A percentile compares a stretch with the other conserved stretches of the same genome.
Conservation (phyloP, 495 filamentous ascomycete species). For the Aspergillus affinis region DNA sequence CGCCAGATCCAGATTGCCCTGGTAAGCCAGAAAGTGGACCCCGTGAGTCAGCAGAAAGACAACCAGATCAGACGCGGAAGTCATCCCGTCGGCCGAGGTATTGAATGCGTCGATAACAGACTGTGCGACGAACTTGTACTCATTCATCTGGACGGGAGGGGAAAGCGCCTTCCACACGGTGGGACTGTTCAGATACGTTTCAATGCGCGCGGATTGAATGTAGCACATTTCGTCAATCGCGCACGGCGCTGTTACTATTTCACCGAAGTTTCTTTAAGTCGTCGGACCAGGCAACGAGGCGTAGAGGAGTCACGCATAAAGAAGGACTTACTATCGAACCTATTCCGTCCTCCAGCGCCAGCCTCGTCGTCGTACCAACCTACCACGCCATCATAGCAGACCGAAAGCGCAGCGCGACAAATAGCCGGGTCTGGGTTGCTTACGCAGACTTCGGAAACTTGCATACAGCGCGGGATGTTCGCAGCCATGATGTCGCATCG, state of each 20-base stretch:
- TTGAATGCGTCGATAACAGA: conserved; percentile 28
- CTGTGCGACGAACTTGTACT: conserved; percentile 24
- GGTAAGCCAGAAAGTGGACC: conserved; percentile 44
- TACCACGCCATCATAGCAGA: conserved; percentile 35
- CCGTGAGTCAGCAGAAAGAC: conserved; percentile 33
- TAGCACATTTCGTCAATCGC: conserved; percentile 41
- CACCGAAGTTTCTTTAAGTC: too few species aligned
- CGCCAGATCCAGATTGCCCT: conserved; percentile 46
- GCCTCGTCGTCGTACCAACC: conserved; percentile 37
- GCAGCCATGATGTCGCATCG: conserved; percentile 44
- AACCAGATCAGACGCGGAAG: conserved; percentile 25
- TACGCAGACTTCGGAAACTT: conserved; percentile 31
- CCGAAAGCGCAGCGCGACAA: conserved; percentile 25
- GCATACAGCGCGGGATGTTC: conserved; percentile 43
- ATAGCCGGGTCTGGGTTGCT: conserved; percentile 29
- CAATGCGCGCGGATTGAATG: conserved; percentile 22
- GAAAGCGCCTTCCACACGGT: conserved; percentile 33
- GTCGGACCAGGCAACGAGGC: not conserved
- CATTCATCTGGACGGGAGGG: conserved; percentile 27
- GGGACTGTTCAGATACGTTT: conserved; percentile 38
- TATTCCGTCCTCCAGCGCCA: conserved; percentile 35
- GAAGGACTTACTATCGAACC: conserved; percentile 38
- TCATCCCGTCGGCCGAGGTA: conserved; percentile 27
- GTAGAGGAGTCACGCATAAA: not conserved
- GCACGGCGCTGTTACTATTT: conserved; percentile 36